These are phyloP conservation scores for Penicillium bialowiezense DNA, from an alignment of 495 filamentous ascomycete genomes.

Conservation along the genomic window DNA sequence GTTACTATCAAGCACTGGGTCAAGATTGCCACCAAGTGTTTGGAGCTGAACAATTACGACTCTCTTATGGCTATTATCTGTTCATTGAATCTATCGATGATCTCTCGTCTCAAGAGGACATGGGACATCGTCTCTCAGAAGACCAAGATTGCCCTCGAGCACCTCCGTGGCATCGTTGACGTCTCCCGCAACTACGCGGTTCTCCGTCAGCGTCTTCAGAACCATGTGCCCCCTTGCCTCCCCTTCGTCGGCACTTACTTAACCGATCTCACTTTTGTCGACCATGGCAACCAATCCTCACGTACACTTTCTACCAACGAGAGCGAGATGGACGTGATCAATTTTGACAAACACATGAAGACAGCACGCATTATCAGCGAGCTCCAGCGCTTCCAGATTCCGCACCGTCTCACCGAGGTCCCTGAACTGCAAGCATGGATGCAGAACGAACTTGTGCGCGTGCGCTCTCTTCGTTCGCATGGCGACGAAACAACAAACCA, in stretches of 20 bases:
- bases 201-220: conserved; percentile 83
- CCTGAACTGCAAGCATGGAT: conserved; percentile 95
- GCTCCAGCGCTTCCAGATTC: conserved; percentile 94
- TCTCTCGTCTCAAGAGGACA: conserved; percentile 84
- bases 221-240: conserved; percentile 86
- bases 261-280: conserved; percentile 75
- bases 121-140: conserved; percentile 90
- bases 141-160: conserved; percentile 74
- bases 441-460: conserved; percentile 74
- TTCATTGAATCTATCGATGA: conserved; percentile 85
- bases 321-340: conserved; percentile 78
- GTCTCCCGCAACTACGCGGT: conserved; percentile 86
- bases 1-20: conserved; percentile 96
- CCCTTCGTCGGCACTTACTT: conserved; percentile 97
- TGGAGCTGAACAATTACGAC: conserved; percentile 93
- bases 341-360: conserved; percentile 96
- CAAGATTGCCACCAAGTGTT: conserved; percentile 85
- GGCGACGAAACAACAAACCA: conserved; percentile 79
- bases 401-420: conserved; percentile 80
- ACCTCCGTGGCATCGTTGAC: conserved; percentile 78
- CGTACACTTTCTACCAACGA: conserved; percentile 47
- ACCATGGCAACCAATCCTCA: conserved; percentile 82
- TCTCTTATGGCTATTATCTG: conserved; percentile 96
- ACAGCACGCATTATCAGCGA: conserved; percentile 95
- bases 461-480: conserved; percentile 71